phyloP scores from a whole-genome alignment of 441 rosid genomes.

The Omphalea diandra region DNA sequence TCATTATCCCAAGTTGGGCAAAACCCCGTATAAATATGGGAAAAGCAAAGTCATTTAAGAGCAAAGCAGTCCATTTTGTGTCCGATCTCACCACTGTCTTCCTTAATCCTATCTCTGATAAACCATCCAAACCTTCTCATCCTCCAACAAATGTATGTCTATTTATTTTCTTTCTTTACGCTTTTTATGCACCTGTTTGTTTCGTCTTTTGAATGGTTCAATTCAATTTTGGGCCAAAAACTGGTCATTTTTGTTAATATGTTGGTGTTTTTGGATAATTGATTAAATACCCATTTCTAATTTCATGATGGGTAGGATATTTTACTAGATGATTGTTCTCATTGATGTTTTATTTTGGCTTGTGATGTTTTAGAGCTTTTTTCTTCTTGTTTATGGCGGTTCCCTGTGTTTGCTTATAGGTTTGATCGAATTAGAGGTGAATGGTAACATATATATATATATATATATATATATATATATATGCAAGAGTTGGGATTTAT shows the following conservation, averaged over 20 bases:
- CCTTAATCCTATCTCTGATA: conserved; percentile 92
- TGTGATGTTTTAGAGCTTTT: background rate
- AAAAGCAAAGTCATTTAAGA: conserved; percentile 71
- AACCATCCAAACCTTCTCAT: conserved; percentile 43
- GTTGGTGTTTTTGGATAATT: background rate
- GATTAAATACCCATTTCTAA: conserved; percentile 2
- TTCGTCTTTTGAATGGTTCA: background rate
- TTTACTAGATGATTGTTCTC: background rate
- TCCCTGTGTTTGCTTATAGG: background rate
- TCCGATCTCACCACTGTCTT: conserved; percentile 91
- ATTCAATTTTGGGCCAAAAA: background rate
- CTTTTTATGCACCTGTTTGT: background rate
- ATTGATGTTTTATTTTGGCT: background rate
- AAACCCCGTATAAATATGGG: conserved; percentile 44
- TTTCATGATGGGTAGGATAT: background rate
- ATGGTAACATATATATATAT: no score
- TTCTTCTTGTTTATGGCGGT: background rate
- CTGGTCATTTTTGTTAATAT: background rate
- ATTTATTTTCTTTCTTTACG: conserved; percentile 13
- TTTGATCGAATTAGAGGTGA: background rate
- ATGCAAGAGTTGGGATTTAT: background rate
- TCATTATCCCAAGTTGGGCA: conserved; percentile 7
- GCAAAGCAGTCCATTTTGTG: conserved; percentile 91
- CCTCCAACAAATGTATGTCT: conserved; percentile 31
- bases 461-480: no score